phyloP scores from a whole-genome alignment of 2,329 filamentous ascomycete genomes.

The Endocalyx cinctus region DNA sequence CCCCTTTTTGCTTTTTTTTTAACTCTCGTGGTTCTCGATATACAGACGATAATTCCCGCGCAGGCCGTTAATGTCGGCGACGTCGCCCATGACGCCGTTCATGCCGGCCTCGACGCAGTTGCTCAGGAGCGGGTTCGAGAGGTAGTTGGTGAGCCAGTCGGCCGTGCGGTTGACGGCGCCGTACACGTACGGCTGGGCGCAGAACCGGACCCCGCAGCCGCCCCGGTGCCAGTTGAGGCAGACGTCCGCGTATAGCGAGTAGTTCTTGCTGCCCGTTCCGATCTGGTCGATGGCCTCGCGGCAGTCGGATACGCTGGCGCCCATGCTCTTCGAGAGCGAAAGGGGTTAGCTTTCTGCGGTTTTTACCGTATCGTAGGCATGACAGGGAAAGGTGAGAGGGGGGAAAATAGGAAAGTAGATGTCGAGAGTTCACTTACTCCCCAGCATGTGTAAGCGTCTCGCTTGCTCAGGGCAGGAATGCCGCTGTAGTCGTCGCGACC shows the following conservation, averaged over 20 bases:
- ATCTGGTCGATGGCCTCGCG: slow-evolving; percentile 18
- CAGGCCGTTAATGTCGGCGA: slow-evolving; percentile 21
- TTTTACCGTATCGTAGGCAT: no score
- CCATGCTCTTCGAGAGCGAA: slow-evolving; percentile 8
- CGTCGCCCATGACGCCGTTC: slow-evolving; percentile 21
- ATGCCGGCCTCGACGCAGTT: slow-evolving; percentile 16
- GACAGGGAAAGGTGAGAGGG: background rate
- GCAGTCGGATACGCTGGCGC: slow-evolving; percentile 18
- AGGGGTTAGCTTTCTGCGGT: no score
- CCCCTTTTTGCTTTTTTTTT: no score
- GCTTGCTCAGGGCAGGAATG: slow-evolving; percentile 13
- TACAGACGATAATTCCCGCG: slow-evolving; percentile 22
- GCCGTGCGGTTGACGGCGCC: slow-evolving; percentile 21
- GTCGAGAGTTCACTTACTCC: slow-evolving; percentile 15
- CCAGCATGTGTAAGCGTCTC: slow-evolving; percentile 25
- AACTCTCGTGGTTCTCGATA: no score
- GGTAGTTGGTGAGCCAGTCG: slow-evolving; percentile 20
- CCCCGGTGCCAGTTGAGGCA: slow-evolving; percentile 22
- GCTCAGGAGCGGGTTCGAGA: slow-evolving; percentile 17
- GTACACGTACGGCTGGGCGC: slow-evolving; percentile 20
- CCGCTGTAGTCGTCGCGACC: no score
- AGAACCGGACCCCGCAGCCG: slow-evolving; percentile 22
- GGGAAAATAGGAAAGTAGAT: background rate
- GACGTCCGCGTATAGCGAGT: slow-evolving; percentile 18
- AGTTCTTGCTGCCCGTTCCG: slow-evolving; percentile 12